These are phyloP conservation scores for Caryopteris hybrid DNA, from an alignment of 305 asterid species.

Conservation along the genomic window DNA sequence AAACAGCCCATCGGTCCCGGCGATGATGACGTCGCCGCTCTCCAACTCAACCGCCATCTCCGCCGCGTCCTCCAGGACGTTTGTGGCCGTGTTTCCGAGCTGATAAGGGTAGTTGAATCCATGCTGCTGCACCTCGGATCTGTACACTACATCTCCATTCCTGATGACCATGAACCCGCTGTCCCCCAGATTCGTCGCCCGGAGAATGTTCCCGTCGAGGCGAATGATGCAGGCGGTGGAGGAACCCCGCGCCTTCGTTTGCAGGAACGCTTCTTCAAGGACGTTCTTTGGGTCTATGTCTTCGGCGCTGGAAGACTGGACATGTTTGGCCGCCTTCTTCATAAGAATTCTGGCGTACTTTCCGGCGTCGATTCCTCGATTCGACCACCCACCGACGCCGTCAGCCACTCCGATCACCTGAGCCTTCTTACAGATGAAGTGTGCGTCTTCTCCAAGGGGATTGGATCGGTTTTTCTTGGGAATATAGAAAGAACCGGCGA, in stretches of 20 bases:
- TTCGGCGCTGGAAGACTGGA: background rate
- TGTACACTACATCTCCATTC: conserved; percentile 5
- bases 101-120: conserved; percentile 37
- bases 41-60: conserved; percentile 18
- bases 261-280: conserved; percentile 20
- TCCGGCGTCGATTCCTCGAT: conserved; percentile 16
- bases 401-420: conserved; percentile 43
- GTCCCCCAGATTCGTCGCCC: conserved; percentile 45
- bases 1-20: conserved; percentile 47
- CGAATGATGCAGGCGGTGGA: conserved; percentile 54
- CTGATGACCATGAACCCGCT: conserved; percentile 42
- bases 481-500: conserved; percentile 24
- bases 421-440: conserved; percentile 17
- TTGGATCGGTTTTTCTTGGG: conserved; percentile 26
- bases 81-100: background rate
- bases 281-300: conserved; percentile 21
- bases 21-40: conserved; percentile 34
- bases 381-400: conserved; percentile 43
- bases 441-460: conserved; percentile 47
- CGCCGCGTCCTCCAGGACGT: conserved; percentile 14
- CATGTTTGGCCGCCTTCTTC: conserved; percentile 3
- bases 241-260: conserved; percentile 23
- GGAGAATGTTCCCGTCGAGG: conserved; percentile 22
- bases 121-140: conserved; percentile 20
- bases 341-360: conserved; percentile 22